Evolutionary conservation across 176 grass and related monocot genomes (phyloP).

Genomic region (Oryza glumipatula): DNA sequence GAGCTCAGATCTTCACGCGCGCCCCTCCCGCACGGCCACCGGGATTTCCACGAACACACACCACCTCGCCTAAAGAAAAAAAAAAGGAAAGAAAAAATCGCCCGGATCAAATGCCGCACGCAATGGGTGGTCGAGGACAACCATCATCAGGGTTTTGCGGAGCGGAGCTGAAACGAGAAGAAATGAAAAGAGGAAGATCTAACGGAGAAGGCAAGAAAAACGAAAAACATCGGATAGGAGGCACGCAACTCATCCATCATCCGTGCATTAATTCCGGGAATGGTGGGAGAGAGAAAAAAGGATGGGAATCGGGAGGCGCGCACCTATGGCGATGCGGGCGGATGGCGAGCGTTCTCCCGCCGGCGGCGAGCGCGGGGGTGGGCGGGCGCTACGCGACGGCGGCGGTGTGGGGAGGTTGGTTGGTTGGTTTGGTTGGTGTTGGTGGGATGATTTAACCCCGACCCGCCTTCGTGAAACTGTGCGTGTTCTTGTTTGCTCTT

Average conservation of each 20-base stretch:
- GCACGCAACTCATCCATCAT: background rate
- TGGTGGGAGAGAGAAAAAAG: background rate
- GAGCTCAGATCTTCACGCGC: slow-evolving; percentile 30
- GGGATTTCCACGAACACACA: background rate
- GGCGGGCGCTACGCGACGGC: slow-evolving; percentile 2
- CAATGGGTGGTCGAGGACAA: background rate
- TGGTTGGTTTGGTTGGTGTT: slow-evolving; percentile 38
- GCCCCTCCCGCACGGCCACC: background rate
- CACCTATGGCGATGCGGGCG: slow-evolving; percentile 34
- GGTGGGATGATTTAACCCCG: slow-evolving; percentile 26
- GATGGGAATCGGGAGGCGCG: slow-evolving; percentile 12
- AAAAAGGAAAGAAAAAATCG: background rate
- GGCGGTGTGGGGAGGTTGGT: slow-evolving; percentile 22
- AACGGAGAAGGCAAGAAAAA: slow-evolving; percentile 14
- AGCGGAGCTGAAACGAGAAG: background rate
- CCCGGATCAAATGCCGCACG: slow-evolving; percentile 13
- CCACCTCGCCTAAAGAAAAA: no score
- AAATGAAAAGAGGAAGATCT: background rate
- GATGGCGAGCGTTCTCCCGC: slow-evolving; percentile 22
- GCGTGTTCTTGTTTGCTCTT: slow-evolving; percentile 33
- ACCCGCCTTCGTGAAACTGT: slow-evolving; percentile 36
- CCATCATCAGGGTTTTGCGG: background rate
- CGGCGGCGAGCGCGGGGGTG: slow-evolving; percentile 24
- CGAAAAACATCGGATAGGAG: background rate
- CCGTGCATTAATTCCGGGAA: background rate